Evolutionary conservation across 139 green algal species (phyloP).

Genomic region (Micractinium conductrix): DNA sequence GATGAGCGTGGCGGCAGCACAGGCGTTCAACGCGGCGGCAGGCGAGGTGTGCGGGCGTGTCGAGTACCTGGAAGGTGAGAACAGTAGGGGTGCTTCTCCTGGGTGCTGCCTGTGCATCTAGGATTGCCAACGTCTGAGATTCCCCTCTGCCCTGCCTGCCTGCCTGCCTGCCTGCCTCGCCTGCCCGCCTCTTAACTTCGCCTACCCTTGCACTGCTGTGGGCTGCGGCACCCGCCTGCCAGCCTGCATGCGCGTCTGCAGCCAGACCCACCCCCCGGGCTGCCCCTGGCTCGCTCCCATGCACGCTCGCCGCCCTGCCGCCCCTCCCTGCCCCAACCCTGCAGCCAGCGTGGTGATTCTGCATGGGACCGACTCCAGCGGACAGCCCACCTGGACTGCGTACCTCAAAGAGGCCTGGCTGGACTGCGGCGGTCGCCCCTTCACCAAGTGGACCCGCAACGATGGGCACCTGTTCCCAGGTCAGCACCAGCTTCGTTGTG

Average conservation of each 20-base stretch:
- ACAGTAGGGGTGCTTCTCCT: too few species aligned
- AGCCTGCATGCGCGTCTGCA: too few species aligned
- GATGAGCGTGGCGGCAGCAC: not conserved
- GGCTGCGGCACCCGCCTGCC: too few species aligned
- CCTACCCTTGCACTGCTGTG: too few species aligned
- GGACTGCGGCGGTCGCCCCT: not conserved
- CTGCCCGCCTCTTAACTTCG: too few species aligned
- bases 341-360: constrained; percentile 11
- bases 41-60: not conserved
- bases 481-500: too few species aligned
- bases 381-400: not conserved
- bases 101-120: too few species aligned
- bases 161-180: not conserved
- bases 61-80: not conserved
- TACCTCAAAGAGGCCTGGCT: constrained; percentile 10
- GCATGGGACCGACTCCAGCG: not conserved
- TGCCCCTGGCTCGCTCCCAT: not conserved
- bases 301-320: not conserved
- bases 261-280: not conserved
- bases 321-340: not conserved
- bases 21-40: not conserved
- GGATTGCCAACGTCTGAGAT: too few species aligned
- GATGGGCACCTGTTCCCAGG: not conserved
- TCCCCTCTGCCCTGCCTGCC: not conserved
- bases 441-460: constrained; percentile 15